phyloP scores from a whole-genome alignment of 75 land plant genomes.

The Pseudotsuga menziesii region DNA sequence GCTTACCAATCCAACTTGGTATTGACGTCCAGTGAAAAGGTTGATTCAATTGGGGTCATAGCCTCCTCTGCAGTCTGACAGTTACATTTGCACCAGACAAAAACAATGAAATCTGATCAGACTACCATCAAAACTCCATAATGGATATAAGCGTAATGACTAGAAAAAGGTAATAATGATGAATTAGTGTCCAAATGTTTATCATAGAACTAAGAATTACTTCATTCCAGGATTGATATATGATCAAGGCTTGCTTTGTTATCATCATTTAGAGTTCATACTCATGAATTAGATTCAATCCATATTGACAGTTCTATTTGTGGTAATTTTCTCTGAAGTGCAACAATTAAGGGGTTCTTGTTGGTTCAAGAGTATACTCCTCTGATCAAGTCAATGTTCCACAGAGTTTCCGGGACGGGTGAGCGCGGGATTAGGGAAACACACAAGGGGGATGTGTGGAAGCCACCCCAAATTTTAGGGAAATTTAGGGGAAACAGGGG shows the following conservation, averaged over 20 bases:
- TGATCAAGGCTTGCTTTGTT: neutral
- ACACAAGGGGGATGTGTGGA: too few species aligned
- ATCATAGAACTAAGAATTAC: neutral
- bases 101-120: slow-evolving; percentile 5
- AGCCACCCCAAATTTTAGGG: too few species aligned
- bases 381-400: neutral
- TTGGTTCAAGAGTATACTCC: neutral
- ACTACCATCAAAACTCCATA: neutral
- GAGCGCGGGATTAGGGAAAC: too few species aligned
- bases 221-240: neutral
- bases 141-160: neutral
- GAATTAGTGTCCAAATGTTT: neutral
- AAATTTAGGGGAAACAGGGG: too few species aligned
- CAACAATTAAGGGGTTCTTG: neutral
- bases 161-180: neutral
- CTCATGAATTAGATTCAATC: neutral
- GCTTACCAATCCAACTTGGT: slow-evolving; percentile 88
- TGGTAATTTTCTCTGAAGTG: neutral
- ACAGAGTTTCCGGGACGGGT: too few species aligned
- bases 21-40: slow-evolving; percentile 92
- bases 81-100: neutral
- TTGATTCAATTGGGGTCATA: slow-evolving; percentile 99
- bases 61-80: slow-evolving; percentile 91
- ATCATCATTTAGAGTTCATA: neutral
- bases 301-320: neutral